Evolutionary conservation across 139 green algal species (phyloP).

Genomic region (Chlamydomonas sphaeroides): DNA sequence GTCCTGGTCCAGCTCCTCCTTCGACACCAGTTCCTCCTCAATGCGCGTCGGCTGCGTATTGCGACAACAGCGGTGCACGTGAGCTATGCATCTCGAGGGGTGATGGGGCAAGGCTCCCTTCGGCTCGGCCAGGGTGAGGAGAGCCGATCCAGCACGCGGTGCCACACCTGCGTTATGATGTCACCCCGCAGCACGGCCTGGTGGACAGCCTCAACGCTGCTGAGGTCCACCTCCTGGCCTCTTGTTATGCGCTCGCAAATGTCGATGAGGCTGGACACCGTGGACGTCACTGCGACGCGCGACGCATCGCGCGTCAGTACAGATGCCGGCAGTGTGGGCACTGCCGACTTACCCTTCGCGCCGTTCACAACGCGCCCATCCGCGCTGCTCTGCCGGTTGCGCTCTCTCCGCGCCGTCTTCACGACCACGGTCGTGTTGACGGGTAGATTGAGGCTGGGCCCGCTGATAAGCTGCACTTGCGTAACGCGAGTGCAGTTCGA

Average conservation of each 20-base stretch:
- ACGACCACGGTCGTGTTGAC: neutral
- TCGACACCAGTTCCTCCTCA: slow-evolving; percentile 46
- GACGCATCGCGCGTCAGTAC: neutral
- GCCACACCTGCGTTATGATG: slow-evolving; percentile 40
- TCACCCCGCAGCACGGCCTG: slow-evolving; percentile 43
- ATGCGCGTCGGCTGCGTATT: slow-evolving; percentile 40
- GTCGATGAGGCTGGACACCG: slow-evolving; percentile 44
- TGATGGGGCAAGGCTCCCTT: too few relatives aligned
- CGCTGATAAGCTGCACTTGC: slow-evolving; percentile 31
- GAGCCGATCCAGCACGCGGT: too few relatives aligned
- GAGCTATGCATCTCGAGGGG: too few relatives aligned
- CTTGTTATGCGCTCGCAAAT: slow-evolving; percentile 42
- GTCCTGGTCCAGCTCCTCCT: slow-evolving; percentile 55
- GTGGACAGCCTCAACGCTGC: slow-evolving; percentile 37
- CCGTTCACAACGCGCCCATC: slow-evolving; percentile 34
- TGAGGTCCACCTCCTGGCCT: slow-evolving; percentile 35
- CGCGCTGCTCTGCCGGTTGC: slow-evolving; percentile 34
- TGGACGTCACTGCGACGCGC: slow-evolving; percentile 16
- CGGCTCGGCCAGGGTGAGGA: too few relatives aligned
- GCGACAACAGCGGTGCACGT: too few relatives aligned
- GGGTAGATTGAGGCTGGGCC: slow-evolving; percentile 11
- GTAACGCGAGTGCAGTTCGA: slow-evolving; percentile 2
- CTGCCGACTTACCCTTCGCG: slow-evolving; percentile 29
- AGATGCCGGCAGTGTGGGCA: too few relatives aligned
- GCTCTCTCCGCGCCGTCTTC: slow-evolving; percentile 24